phyloP scores from a whole-genome alignment of 2,329 filamentous ascomycete genomes.

The Colletotrichum coccodes region DNA sequence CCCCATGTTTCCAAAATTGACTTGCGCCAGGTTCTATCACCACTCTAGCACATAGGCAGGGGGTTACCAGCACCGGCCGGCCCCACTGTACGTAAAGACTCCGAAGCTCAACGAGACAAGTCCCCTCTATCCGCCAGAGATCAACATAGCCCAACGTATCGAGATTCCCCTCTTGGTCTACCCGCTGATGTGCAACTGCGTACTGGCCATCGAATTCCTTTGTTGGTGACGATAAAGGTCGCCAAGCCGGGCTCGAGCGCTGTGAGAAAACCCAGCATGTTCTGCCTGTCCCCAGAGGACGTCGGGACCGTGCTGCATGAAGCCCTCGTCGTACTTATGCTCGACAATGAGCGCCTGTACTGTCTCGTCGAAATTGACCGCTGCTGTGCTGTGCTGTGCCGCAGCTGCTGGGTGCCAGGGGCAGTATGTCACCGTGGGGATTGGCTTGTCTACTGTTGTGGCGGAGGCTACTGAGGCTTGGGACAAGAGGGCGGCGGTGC shows the following conservation, averaged over 20 bases:
- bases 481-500: not conserved
- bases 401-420: not conserved
- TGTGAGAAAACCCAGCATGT: not conserved
- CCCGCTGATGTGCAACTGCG: not conserved
- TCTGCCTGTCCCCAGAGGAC: slow-evolving; percentile 1
- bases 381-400: not conserved
- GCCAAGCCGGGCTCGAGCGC: not conserved
- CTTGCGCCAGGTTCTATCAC: too few relatives aligned
- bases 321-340: slow-evolving; percentile 5
- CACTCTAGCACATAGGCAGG: not conserved
- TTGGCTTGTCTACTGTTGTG: not conserved
- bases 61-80: slow-evolving; percentile 1
- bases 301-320: slow-evolving; percentile 25
- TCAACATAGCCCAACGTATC: not conserved
- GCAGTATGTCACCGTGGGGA: not conserved
- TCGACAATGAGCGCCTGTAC: not conserved
- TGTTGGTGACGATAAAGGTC: not conserved
- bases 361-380: not conserved
- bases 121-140: slow-evolving; percentile 16
- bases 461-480: not conserved
- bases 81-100: not conserved
- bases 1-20: too few relatives aligned
- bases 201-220: not conserved
- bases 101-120: slow-evolving; percentile 20
- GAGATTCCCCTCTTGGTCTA: not conserved